Percentiles rank a stretch among this genome's conserved stretches.
Evolutionary conservation across 495 filamentous ascomycete genomes (phyloP).

Genomic region (Tetracladium setigerum): DNA sequence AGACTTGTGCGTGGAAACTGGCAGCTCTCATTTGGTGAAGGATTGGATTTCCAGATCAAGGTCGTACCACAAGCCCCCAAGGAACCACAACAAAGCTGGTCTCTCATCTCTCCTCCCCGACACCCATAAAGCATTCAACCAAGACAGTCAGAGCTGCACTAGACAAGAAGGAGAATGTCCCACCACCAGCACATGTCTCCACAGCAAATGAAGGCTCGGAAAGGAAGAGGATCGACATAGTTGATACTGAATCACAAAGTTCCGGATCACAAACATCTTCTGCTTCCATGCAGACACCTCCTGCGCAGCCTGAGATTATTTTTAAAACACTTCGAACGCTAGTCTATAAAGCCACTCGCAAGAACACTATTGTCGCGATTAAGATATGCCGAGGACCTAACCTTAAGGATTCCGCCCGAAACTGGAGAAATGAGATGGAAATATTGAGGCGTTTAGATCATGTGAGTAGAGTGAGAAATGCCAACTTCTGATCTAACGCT

Average conservation of each 20-base stretch:
- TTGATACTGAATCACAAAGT: neutral
- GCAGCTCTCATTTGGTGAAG: conserved; percentile 4
- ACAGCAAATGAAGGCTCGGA: neutral
- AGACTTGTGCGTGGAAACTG: neutral
- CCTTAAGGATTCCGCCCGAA: conserved; percentile 3
- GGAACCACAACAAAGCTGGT: neutral
- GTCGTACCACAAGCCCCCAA: neutral
- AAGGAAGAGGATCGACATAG: neutral
- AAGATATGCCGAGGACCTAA: conserved; percentile 3
- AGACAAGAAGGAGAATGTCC: neutral
- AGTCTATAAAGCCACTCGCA: conserved; percentile 5
- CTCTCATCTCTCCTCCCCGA: neutral
- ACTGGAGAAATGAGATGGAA: conserved; percentile 6
- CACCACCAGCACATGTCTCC: neutral
- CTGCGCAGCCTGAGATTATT: neutral
- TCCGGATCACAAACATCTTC: neutral
- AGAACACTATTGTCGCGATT: conserved; percentile 6
- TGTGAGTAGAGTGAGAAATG: conserved; percentile 1
- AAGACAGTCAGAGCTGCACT: neutral
- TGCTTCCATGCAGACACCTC: neutral
- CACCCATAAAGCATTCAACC: neutral
- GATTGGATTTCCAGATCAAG: conserved; percentile 7
- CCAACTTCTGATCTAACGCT: neutral
- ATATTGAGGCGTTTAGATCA: conserved; percentile 6
- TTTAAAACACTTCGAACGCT: conserved; percentile 2